Percentiles rank a stretch among this genome's conserved stretches.
Evolutionary conservation across 257 asterid species (phyloP).

Genomic region (Craterostigma plantagineum): DNA sequence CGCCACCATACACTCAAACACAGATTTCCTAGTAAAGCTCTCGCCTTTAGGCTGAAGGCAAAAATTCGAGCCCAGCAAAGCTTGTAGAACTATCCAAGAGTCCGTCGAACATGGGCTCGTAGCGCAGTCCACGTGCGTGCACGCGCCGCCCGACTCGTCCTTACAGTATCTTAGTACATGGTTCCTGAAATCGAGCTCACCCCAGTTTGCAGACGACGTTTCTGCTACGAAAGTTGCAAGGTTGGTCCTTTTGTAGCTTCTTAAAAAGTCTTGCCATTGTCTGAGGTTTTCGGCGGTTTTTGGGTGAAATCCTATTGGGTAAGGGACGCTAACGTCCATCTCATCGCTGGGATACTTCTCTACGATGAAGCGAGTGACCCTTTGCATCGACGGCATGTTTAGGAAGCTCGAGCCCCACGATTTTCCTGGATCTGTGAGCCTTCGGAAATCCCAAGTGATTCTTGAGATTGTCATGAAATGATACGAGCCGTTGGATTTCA

Average conservation of each 20-base stretch:
- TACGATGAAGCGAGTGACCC: slow-evolving; percentile 34
- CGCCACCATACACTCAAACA: slow-evolving; percentile 34
- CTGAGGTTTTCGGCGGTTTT: slow-evolving; percentile 18
- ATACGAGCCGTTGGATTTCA: slow-evolving; percentile 50
- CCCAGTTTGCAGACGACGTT: slow-evolving; percentile 5
- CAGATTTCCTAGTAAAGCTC: slow-evolving; percentile 22
- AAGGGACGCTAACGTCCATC: slow-evolving; percentile 61
- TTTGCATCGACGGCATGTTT: slow-evolving; percentile 49
- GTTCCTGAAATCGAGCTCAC: slow-evolving; percentile 18
- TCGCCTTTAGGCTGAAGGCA: slow-evolving; percentile 36
- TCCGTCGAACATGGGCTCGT: slow-evolving; percentile 15
- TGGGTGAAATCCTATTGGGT: slow-evolving; percentile 89
- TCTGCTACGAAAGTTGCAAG: slow-evolving; percentile 47
- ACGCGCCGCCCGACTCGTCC: slow-evolving; percentile 12
- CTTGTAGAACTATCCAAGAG: slow-evolving; percentile 12
- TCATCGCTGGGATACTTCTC: slow-evolving; percentile 66
- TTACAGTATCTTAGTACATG: slow-evolving; percentile 16
- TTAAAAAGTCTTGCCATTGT: slow-evolving; percentile 42
- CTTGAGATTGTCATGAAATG: slow-evolving; percentile 60
- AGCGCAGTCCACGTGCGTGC: slow-evolving; percentile 25
- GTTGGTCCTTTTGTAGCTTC: slow-evolving; percentile 19
- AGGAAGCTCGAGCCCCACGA: slow-evolving; percentile 67
- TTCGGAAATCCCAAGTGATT: slow-evolving; percentile 74
- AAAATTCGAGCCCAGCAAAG: slow-evolving; percentile 22
- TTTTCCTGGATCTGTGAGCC: slow-evolving; percentile 36